Percentiles rank a stretch among this genome's conserved stretches.
phyloP scores from a whole-genome alignment of 2,329 filamentous ascomycete species.

The Pseudogymnoascus sp. region DNA sequence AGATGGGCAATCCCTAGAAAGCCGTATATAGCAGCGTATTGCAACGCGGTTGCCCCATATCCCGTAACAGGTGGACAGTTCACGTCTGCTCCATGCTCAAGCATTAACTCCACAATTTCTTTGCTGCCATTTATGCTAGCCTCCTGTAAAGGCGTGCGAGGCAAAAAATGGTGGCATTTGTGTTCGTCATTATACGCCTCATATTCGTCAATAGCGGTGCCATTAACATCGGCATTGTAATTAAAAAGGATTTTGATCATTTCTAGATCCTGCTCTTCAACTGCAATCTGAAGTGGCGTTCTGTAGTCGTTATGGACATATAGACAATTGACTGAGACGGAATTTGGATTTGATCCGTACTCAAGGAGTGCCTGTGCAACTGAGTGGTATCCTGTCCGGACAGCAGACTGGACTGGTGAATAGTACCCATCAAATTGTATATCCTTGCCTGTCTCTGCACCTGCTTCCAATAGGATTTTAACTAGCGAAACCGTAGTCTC shows the following conservation, averaged over 20 bases:
- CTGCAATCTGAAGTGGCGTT: neutral
- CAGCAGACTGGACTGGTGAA: neutral
- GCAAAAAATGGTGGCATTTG: neutral
- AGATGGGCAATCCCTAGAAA: conserved; percentile 19
- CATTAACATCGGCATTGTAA: neutral
- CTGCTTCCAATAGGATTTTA: neutral
- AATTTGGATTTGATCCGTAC: neutral
- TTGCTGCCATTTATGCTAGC: neutral
- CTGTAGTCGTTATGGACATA: neutral
- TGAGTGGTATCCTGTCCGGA: neutral
- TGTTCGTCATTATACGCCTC: neutral
- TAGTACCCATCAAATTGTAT: neutral
- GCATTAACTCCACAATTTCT: neutral
- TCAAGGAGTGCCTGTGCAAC: neutral
- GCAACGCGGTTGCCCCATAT: conserved; percentile 21
- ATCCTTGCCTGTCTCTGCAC: neutral
- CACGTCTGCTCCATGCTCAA: conserved; percentile 10
- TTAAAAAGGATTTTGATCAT: neutral
- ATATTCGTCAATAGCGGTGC: neutral
- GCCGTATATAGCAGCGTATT: conserved; percentile 18
- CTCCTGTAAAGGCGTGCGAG: neutral
- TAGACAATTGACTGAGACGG: neutral
- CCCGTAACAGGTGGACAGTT: conserved; percentile 9
- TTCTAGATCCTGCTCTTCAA: neutral
- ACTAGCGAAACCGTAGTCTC: neutral